Evolutionary conservation across 2,329 filamentous ascomycete species (phyloP).

Genomic region (Diaporthe citri): DNA sequence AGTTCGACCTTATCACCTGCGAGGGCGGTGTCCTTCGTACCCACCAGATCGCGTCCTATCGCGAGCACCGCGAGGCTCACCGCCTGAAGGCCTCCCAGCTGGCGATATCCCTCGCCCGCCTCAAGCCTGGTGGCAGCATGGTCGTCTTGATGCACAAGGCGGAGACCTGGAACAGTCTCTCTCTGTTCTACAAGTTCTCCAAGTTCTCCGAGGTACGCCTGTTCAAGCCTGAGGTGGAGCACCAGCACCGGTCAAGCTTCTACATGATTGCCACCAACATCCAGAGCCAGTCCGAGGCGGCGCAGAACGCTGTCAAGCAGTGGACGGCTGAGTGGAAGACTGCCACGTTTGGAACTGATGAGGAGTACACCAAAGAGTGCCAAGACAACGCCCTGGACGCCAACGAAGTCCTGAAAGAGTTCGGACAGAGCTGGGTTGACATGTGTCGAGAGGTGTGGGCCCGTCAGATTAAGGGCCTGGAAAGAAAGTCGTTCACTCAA

Average conservation of each 20-base stretch:
- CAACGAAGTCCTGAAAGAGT: conserved; percentile 50
- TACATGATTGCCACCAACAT: conserved; percentile 64
- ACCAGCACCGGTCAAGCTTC: conserved; percentile 62
- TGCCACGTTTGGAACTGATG: conserved; percentile 54
- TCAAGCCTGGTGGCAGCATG: conserved; percentile 62
- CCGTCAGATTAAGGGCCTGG: conserved; percentile 51
- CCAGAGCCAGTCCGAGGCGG: conserved; percentile 49
- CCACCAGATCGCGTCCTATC: conserved; percentile 51
- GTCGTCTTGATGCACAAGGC: conserved; percentile 63
- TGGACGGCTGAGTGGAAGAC: conserved; percentile 57
- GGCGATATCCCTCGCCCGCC: conserved; percentile 58
- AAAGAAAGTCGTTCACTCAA: conserved; percentile 45
- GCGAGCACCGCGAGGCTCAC: conserved; percentile 51
- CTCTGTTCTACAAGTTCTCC: conserved; percentile 55
- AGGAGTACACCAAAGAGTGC: conserved; percentile 41
- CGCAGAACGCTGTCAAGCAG: conserved; percentile 49
- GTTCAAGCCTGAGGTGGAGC: conserved; percentile 58
- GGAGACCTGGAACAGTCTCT: conserved; percentile 55
- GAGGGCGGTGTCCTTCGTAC: conserved; percentile 61
- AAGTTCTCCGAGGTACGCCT: conserved; percentile 57
- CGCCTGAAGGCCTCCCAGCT: conserved; percentile 57
- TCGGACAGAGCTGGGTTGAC: conserved; percentile 51
- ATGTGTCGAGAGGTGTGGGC: conserved; percentile 52
- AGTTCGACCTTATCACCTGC: conserved; percentile 60
- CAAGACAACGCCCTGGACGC: conserved; percentile 33